Evolutionary conservation across 2,329 filamentous ascomycete species (phyloP).

Genomic region (Hypoxylon sp.): DNA sequence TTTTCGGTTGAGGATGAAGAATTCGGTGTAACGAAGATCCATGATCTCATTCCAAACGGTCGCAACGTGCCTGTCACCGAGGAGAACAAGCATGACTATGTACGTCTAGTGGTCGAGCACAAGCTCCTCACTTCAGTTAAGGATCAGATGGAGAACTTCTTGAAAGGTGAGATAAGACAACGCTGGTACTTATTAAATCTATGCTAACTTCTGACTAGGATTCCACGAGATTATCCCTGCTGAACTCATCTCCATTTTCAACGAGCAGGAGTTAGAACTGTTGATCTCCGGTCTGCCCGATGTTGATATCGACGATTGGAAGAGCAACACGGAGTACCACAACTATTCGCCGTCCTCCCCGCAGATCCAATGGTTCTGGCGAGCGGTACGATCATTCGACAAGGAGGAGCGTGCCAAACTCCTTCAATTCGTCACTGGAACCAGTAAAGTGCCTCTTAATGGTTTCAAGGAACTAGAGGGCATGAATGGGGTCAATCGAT

Average conservation of each 20-base stretch:
- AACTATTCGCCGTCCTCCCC: slow-evolving; percentile 95
- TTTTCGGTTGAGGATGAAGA: slow-evolving; percentile 95
- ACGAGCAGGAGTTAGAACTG: slow-evolving; percentile 96
- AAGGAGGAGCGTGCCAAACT: slow-evolving; percentile 99
- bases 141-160: slow-evolving; percentile 93
- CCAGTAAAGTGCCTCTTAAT: slow-evolving; percentile 97
- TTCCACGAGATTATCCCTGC: slow-evolving; percentile 99
- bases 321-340: slow-evolving; percentile 98
- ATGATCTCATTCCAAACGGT: slow-evolving; percentile 89
- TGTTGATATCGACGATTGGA: slow-evolving; percentile 99
- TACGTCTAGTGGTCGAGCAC: slow-evolving; percentile 94
- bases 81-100: slow-evolving; percentile 98
- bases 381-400: slow-evolving; percentile 95
- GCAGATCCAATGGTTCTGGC: slow-evolving; percentile 99
- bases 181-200: slow-evolving; percentile 18
- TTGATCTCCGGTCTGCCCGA: slow-evolving; percentile 97
- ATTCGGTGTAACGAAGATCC: slow-evolving; percentile 89
- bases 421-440: slow-evolving; percentile 97
- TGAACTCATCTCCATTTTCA: slow-evolving; percentile 96
- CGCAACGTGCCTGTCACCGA: slow-evolving; percentile 95
- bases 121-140: slow-evolving; percentile 92
- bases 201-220: slow-evolving; percentile 65
- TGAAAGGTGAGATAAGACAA: slow-evolving; percentile 74
- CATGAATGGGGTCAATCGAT: slow-evolving; percentile 98
- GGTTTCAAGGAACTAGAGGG: slow-evolving; percentile 99